Base-by-base conservation (phyloP, 73 alveolate species). In the Durusdinium trenchii region DNA sequence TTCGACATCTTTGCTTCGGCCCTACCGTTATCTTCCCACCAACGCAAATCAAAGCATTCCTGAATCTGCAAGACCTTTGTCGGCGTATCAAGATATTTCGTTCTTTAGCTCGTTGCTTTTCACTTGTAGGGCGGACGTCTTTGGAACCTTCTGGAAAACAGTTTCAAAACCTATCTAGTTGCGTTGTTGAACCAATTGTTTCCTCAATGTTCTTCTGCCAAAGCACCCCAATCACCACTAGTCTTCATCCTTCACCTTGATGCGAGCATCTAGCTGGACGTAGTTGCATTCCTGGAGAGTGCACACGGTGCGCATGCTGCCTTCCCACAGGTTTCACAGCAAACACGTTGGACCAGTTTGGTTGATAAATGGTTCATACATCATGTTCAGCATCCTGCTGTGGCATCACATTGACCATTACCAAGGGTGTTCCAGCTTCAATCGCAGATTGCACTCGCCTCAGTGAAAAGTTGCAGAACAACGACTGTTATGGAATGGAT, bases 401-500 rank as follows among this genome's bases (percentile, higher is more conserved):
- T 36, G 95, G 95, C 95, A 86, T 86, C 36, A 86, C 62, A n/a
- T 86, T 86, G 36, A 86, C 95, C 95, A 86, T 57, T 16, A 86
- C 95, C 95, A 86, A 64, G 12, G 95, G 95, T 12, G 95, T 86
- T 42, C 82, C 82, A 46, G 45, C 48, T 86, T 86, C 95, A 45
- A 86, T 57, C 45, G 82, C 84, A 1, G 40, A 32, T 62, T 86
- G 38, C 95, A 86, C 95, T 5, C 95, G 95, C 95, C 95, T 86
- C 23, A 35, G 64, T 14, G 0, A 20, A 9, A 54, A 20, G 28
- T 54, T 54, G 64, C 9, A 54, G 64, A 12, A 20, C 28, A n/a
- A n/a, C n/a, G n/a, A n/a, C n/a, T n/a, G n/a, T n/a, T n/a, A n/a
- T n/a, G n/a, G n/a, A n/a, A n/a, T n/a, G n/a, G n/a, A n/a, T n/a